Evolutionary conservation across 78 protist species (phyloP), one percentile per base, ranked within the genome.

Genomic region (Dictyostelium purpureum): DNA sequence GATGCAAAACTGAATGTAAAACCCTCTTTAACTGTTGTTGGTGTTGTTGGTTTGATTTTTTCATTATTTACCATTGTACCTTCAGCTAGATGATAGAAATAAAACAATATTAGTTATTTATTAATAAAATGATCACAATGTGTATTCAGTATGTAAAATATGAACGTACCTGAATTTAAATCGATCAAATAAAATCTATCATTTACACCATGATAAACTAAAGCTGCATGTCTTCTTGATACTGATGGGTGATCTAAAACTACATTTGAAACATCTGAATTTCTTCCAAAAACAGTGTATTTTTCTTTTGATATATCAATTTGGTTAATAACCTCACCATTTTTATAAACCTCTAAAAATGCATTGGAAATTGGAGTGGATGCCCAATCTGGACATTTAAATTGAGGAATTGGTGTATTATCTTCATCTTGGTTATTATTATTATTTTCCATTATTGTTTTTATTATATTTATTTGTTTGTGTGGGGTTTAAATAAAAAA

Each of bases 211-310:
- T 85, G 92, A 73, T 85, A 85, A 18, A 85, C 82, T 18, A 85
- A 26, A 19, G 92, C 92, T n/a, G 92, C 92, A 59, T 85, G 92
- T 56, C 80, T 70, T 73, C 92, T 70, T 6, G 92, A 85, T n/a
- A 85, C 92, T 31, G 92, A 85, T n/a, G 92, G 92, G 33, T 85
- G 92, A 57, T 85, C 92, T 16, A 85, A 35, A 42, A 73, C 14
- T 2, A 85, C 56, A n/a, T 65, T 28, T 16, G 83, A 6, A 1
- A 73, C 52, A 0, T 73, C 92, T 45, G 66, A 45, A 40, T 51
- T 85, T 73, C 92, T 85, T 59, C 92, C 92, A 73, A 85, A 85
- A 4, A 85, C 82, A 19, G 57, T 28, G 18, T 10, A 85, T n/a
- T 73, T 56, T 10, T 49, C 43, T 24, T 56, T 73, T 49, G 61